Percentiles rank a stretch among this genome's conserved stretches.
These are phyloP conservation scores for Vitis vinifera DNA, from an alignment of 164 flowering plant species.

Conservation along the genomic window ASM3070453v1 NC_081822.1:5724501-5725000, in stretches of 20 bases:
- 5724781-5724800: slow-evolving; percentile 1
- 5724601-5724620: slow-evolving; percentile 95
- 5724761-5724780: slow-evolving; percentile 10
- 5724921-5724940: background rate
- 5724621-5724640: slow-evolving; percentile 85
- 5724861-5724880: slow-evolving; percentile 86
- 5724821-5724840: slow-evolving; percentile 13
- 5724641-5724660: slow-evolving; percentile 80
- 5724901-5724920: slow-evolving; percentile 38
- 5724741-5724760: slow-evolving; percentile 96
- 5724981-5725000: slow-evolving; percentile 47
- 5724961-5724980: slow-evolving; percentile 29
- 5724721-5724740: slow-evolving; percentile 83
- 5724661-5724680: slow-evolving; percentile 86
- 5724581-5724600: slow-evolving; percentile 62
- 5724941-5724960: background rate
- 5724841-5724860: slow-evolving; percentile 94
- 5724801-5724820: slow-evolving; percentile 4
- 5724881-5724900: slow-evolving; percentile 65
- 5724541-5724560: slow-evolving; percentile 51
- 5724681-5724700: slow-evolving; percentile 94
- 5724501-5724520: background rate
- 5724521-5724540: background rate
- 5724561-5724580: slow-evolving; percentile 60
- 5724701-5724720: slow-evolving; percentile 90